These are phyloP conservation scores for Raddia distichophylla DNA, from an alignment of 176 grass and related monocot species.

Conservation along the genomic window DNA sequence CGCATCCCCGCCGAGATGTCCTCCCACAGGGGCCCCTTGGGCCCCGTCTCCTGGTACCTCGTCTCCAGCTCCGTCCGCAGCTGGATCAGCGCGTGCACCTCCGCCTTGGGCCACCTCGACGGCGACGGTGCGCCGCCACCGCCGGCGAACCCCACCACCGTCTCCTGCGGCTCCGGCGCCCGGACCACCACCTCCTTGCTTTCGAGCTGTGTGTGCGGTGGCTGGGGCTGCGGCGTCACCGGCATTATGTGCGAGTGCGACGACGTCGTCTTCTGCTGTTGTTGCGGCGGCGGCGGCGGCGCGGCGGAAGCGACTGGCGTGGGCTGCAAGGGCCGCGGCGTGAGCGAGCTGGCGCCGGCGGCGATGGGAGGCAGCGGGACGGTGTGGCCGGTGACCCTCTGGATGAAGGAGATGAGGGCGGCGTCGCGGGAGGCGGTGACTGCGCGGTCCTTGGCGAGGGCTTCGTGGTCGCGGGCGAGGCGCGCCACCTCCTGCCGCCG, in stretches of 20 bases:
- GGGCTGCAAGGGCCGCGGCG: conserved; percentile 13
- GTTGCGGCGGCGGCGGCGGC: neutral
- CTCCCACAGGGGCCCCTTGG: conserved; percentile 95
- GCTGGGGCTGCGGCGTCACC: conserved; percentile 25
- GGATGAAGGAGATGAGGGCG: conserved; percentile 77
- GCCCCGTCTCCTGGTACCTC: conserved; percentile 72
- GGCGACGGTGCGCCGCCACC: conserved; percentile 45
- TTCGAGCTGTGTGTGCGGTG: neutral
- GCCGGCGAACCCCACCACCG: neutral
- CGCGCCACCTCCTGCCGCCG: conserved; percentile 64
- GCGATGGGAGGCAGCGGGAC: conserved; percentile 47
- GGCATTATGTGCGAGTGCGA: conserved; percentile 7
- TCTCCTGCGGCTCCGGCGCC: conserved; percentile 35
- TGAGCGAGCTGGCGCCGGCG: neutral
- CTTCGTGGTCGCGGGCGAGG: conserved; percentile 67
- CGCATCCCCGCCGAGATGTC: conserved; percentile 90
- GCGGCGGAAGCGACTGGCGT: conserved; percentile 36
- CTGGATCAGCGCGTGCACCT: conserved; percentile 96
- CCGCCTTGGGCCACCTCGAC: conserved; percentile 89
- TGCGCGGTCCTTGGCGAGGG: conserved; percentile 65
- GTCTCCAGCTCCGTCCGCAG: conserved; percentile 71
- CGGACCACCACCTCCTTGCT: conserved; percentile 34
- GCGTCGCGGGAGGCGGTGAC: conserved; percentile 60
- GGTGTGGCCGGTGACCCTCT: conserved; percentile 78
- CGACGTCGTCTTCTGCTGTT: neutral